Evolutionary conservation across 2,329 filamentous ascomycete species (phyloP).

Genomic region (Ceratocystis diversiconidia): DNA sequence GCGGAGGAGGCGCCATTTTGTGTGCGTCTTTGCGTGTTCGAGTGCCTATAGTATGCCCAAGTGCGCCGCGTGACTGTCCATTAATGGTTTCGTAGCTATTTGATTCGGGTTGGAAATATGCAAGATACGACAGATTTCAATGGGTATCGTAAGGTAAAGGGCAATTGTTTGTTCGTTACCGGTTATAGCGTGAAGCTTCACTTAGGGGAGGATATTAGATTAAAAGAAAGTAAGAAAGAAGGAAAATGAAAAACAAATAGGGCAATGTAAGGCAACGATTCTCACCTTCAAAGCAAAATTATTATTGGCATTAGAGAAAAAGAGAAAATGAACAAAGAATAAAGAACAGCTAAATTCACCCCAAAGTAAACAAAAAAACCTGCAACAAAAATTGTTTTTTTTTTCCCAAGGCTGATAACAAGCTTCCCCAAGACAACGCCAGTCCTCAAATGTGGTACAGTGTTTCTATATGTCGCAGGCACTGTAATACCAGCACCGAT

Average conservation of each 20-base stretch:
- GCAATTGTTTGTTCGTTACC: no score
- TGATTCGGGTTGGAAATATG: no score
- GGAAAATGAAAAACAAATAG: background rate
- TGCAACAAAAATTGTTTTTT: background rate
- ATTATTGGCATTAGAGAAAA: no score
- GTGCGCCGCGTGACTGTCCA: no score
- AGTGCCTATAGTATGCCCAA: background rate
- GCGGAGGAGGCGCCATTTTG: conserved; percentile 26
- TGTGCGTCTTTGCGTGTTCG: background rate
- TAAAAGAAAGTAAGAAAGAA: background rate
- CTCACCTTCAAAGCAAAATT: background rate
- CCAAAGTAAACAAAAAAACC: background rate
- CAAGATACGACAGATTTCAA: no score
- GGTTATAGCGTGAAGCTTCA: no score
- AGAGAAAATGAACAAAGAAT: no score
- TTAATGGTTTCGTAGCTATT: no score
- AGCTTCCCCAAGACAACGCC: conserved; percentile 1
- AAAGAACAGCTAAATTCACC: background rate
- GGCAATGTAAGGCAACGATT: background rate
- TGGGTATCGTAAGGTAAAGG: no score
- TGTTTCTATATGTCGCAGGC: background rate
- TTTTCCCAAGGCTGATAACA: conserved; percentile 6
- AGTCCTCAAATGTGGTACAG: background rate
- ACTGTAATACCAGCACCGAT: background rate
- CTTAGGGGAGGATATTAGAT: background rate